Evolutionary conservation across 2,329 filamentous ascomycete species (phyloP), one percentile per base, ranked within the genome.

Genomic region (Aspergillus texensis): DNA sequence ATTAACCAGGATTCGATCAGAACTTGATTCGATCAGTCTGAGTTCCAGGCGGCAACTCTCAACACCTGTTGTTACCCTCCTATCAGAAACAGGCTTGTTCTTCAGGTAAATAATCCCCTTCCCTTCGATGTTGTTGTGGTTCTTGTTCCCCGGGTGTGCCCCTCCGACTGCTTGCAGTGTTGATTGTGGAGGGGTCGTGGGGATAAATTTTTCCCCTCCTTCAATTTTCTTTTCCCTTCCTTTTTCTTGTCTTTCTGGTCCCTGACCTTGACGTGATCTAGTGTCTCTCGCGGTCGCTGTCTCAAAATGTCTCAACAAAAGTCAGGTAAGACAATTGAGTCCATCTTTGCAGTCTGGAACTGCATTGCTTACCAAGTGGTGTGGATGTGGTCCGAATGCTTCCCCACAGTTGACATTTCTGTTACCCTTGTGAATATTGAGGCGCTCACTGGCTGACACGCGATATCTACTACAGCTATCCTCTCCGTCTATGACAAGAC

Each of bases 401-500:
- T 60, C 64, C 62, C 68, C 67, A 66, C 68, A 64, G 54, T 62
- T 58, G 41, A 58, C 60, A 52, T 60, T 65, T 63, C 46, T 61
- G 67, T 62, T 61, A 58, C 41, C 60, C 46, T 24, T 58, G 57
- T 63, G 28, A 54, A 61, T 24, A 16, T 60, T 21, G 28, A 52
- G 36, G 45, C 11, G 50, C 10, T 54, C 52, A 30, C 32, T 43
- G 41, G 60, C 67, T 70, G 55, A 69, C 54, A 58, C 46, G 12
- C 21, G 9, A 57, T 19, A 16, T 50, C 48, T n/a, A 45, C 28
- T 58, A 64, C 59, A 85, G 95, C 95, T 70, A 98, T 99, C 77
- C 86, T 99, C 78, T 98, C 94, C 70, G 95, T 98, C 84, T 98
- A 95, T 79, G 93, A 99, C 86, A 99, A 99, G 89, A 98, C 94